Conservation (phyloP, 2,329 filamentous ascomycete genomes). For the Fusarium sp. region DNA sequence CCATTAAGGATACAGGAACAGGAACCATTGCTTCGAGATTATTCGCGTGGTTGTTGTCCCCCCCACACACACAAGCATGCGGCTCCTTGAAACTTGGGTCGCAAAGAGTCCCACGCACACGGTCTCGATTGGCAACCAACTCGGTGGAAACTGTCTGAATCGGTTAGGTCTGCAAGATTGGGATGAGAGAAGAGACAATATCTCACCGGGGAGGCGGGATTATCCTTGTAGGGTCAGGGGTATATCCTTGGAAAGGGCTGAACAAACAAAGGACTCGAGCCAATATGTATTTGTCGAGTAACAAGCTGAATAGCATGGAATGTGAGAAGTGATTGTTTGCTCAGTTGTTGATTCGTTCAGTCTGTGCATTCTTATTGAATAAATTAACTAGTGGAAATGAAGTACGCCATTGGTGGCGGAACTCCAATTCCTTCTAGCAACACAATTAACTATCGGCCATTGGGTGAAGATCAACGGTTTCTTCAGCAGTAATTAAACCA, state of each 20-base stretch:
- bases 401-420: not conserved
- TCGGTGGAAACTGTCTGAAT: not conserved
- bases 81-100: not conserved
- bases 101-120: not conserved
- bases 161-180: not conserved
- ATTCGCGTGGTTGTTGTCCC: not conserved
- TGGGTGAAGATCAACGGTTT: not conserved
- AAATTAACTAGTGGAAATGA: not conserved
- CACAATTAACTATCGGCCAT: not conserved
- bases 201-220: not conserved
- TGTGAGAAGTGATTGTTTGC: slow-evolving; percentile 18
- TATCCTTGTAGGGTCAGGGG: not conserved
- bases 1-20: not conserved
- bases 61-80: not conserved
- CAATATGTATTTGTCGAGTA: not conserved
- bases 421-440: not conserved
- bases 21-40: not conserved
- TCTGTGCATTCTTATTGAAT: not conserved
- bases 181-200: slow-evolving; percentile 14
- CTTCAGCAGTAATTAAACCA: not conserved
- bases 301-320: not conserved
- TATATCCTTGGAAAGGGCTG: not conserved
- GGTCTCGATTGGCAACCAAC: not conserved
- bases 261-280: not conserved
- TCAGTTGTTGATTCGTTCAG: not conserved